These are phyloP conservation scores for Rhodotorula diobovata DNA, from an alignment of 768 basidiomycete genomes.

Conservation along the genomic window DNA sequence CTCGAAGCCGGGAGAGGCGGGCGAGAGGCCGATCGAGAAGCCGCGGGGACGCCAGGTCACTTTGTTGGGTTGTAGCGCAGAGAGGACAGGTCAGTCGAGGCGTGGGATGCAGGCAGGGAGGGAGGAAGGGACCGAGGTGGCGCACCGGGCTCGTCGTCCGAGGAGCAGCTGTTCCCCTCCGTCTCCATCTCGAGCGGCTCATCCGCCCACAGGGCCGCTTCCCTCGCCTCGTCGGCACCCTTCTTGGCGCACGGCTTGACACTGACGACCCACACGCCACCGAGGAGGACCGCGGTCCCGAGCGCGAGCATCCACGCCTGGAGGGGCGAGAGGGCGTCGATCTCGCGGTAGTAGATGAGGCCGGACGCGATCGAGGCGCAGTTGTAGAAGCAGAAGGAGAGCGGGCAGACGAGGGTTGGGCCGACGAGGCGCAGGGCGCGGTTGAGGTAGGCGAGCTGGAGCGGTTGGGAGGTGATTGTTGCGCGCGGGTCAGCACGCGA, in stretches of 20 bases:
- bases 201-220: background rate
- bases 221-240: background rate
- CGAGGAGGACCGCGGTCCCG: conserved; percentile 71
- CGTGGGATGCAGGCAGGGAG: background rate
- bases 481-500: no score
- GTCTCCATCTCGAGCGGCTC: conserved; percentile 9
- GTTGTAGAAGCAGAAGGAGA: conserved; percentile 94
- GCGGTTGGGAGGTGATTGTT: no score
- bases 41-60: conserved; percentile 38
- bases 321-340: conserved; percentile 62
- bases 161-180: background rate
- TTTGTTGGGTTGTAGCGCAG: background rate
- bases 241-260: conserved; percentile 55
- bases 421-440: conserved; percentile 64
- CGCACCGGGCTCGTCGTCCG: conserved; percentile 8
- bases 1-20: conserved; percentile 43
- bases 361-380: conserved; percentile 84
- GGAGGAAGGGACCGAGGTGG: background rate
- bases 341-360: conserved; percentile 81
- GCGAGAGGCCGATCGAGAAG: conserved; percentile 40
- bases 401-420: conserved; percentile 51
- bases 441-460: conserved; percentile 49
- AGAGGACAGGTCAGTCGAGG: background rate
- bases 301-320: conserved; percentile 70
- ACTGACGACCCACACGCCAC: conserved; percentile 86